A percentile compares a stretch with the other conserved stretches of the same genome.
Evolutionary conservation across 345 rosid species (phyloP).

Genomic region (Theobroma cacao): DNA sequence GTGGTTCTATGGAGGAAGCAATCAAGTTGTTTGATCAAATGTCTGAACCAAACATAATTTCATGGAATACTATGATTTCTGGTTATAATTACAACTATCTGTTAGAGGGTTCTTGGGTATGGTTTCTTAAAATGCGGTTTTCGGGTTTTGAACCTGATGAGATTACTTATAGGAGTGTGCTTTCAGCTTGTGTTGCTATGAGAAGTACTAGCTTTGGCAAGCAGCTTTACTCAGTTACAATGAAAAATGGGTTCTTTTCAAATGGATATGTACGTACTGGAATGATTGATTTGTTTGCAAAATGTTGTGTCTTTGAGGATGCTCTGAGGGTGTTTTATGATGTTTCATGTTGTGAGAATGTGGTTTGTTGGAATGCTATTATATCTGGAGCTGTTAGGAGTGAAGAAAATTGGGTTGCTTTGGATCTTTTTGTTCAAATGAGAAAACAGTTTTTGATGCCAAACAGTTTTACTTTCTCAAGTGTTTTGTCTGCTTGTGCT

Average conservation of each 20-base stretch:
- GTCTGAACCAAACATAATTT: conserved; percentile 48
- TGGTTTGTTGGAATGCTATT: conserved; percentile 65
- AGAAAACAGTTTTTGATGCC: conserved; percentile 39
- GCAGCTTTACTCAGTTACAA: conserved; percentile 46
- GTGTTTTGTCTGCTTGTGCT: conserved; percentile 67
- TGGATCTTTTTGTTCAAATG: conserved; percentile 52
- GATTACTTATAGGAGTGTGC: conserved; percentile 59
- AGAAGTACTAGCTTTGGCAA: conserved; percentile 37
- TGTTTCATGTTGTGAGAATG: conserved; percentile 44
- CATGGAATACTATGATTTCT: conserved; percentile 66
- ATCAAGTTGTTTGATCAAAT: conserved; percentile 61
- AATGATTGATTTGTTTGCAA: conserved; percentile 54
- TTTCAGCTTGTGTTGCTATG: conserved; percentile 55
- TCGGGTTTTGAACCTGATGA: conserved; percentile 51
- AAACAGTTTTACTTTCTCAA: conserved; percentile 59
- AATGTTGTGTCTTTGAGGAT: conserved; percentile 40
- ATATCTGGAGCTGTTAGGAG: conserved; percentile 65
- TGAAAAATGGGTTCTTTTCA: conserved; percentile 51
- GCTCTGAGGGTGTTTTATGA: conserved; percentile 64
- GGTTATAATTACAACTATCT: conserved; percentile 37
- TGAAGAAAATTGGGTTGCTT: conserved; percentile 47
- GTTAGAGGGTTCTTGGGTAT: conserved; percentile 42
- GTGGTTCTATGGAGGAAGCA: conserved; percentile 43
- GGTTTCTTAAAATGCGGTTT: conserved; percentile 48
- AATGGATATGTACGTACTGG: conserved; percentile 61